These are phyloP conservation scores for Lyophyllum shimeji DNA, from an alignment of 768 basidiomycete genomes.

Conservation along the genomic window DNA sequence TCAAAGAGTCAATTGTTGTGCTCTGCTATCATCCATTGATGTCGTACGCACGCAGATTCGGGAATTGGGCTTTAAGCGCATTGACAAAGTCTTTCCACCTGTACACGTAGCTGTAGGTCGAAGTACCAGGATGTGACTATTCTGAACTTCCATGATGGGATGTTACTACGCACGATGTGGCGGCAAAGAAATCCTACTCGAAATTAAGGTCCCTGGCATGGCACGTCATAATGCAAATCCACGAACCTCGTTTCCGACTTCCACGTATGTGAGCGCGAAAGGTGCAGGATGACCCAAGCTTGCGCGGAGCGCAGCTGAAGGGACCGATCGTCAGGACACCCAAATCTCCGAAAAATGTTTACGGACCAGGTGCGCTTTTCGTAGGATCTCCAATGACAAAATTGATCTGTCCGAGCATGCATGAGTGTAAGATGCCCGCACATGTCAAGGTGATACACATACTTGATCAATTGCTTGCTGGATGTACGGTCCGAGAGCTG, in stretches of 20 bases:
- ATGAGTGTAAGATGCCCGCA: not conserved
- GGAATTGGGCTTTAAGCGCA: slow-evolving; percentile 42
- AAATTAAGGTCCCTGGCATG: not conserved
- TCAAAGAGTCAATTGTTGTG: not conserved
- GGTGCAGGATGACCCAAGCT: slow-evolving; percentile 56
- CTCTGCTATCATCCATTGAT: too few relatives aligned
- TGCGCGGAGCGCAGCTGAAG: slow-evolving; percentile 51
- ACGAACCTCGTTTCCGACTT: slow-evolving; percentile 58
- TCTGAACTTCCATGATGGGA: not conserved
- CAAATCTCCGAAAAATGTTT: not conserved
- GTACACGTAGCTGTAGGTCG: slow-evolving; percentile 38
- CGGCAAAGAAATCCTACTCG: slow-evolving; percentile 22
- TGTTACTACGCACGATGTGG: slow-evolving; percentile 15
- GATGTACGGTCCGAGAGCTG: slow-evolving; percentile 46
- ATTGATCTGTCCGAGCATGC: slow-evolving; percentile 39
- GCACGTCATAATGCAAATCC: not conserved
- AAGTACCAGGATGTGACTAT: not conserved
- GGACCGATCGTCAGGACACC: not conserved
- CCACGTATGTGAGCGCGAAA: slow-evolving; percentile 47
- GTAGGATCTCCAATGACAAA: slow-evolving; percentile 51
- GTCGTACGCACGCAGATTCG: slow-evolving; percentile 39
- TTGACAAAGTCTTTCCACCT: slow-evolving; percentile 46
- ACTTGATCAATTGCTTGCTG: slow-evolving; percentile 55
- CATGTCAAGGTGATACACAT: not conserved
- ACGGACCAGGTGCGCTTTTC: slow-evolving; percentile 36